Evolutionary conservation across 768 basidiomycete genomes (phyloP).

Genomic region (Lepiota subincarnata): DNA sequence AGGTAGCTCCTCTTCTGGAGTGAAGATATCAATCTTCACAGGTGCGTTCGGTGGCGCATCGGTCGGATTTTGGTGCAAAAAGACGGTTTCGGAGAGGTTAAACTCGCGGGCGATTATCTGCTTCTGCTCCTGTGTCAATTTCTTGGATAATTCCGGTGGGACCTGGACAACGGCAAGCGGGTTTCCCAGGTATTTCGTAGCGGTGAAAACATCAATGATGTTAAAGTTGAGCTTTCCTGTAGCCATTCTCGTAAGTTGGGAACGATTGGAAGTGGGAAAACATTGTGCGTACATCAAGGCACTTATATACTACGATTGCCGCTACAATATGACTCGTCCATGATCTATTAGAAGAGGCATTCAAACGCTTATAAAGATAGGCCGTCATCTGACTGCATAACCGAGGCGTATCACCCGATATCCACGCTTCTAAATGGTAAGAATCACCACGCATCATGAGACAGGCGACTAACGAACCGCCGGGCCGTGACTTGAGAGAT

Average conservation of each 20-base stretch:
- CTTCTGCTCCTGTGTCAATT: conserved; percentile 33
- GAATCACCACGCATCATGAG: neutral
- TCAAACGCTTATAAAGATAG: neutral
- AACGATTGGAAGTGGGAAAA: too few relatives aligned
- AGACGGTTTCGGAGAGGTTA: conserved; percentile 47
- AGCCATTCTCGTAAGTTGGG: neutral
- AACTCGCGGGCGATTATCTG: conserved; percentile 44
- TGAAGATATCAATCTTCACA: conserved; percentile 38
- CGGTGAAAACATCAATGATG: conserved; percentile 42
- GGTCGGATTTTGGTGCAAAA: conserved; percentile 28
- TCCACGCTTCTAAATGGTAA: neutral
- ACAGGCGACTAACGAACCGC: neutral
- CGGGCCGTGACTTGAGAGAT: too few relatives aligned
- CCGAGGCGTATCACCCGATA: neutral
- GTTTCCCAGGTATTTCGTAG: conserved; percentile 36
- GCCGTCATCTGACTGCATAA: neutral
- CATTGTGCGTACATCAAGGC: too few relatives aligned
- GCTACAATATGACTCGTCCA: too few relatives aligned
- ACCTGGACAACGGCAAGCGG: conserved; percentile 42
- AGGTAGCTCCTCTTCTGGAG: conserved; percentile 33
- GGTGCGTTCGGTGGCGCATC: conserved; percentile 16
- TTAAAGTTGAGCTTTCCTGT: conserved; percentile 15
- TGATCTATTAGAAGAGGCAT: neutral
- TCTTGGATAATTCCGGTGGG: conserved; percentile 17
- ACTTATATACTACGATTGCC: too few relatives aligned